These are phyloP conservation scores for Globisporangium takayamanum DNA, from an alignment of 352 stramenopile species.

Conservation along the genomic window DNA sequence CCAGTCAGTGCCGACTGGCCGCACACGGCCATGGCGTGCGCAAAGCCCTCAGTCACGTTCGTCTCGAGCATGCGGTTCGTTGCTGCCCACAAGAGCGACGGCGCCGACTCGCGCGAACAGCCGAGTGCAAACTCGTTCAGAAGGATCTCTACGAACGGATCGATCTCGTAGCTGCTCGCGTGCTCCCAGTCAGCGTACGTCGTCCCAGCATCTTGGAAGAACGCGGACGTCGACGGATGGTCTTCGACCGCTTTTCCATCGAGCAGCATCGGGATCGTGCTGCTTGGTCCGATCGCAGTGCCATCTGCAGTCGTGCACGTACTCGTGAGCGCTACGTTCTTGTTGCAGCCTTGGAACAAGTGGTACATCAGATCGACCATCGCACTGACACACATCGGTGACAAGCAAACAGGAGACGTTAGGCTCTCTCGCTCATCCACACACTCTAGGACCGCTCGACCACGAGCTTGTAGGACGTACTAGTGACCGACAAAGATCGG, in stretches of 20 bases:
- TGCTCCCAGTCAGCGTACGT: conserved; percentile 34
- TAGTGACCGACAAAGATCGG: conserved; percentile 36
- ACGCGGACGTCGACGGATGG: conserved; percentile 15
- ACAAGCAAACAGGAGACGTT: not conserved
- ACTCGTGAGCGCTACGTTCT: conserved; percentile 26
- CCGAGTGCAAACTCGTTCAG: conserved; percentile 43
- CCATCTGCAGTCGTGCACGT: conserved; percentile 18
- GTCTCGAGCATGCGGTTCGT: conserved; percentile 35
- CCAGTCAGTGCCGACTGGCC: conserved; percentile 39
- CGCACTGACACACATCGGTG: conserved; percentile 14
- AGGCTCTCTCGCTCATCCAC: too few relatives aligned
- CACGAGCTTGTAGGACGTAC: conserved; percentile 16
- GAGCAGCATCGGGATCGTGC: conserved; percentile 26
- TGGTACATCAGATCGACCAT: conserved; percentile 59
- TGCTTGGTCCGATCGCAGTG: conserved; percentile 9
- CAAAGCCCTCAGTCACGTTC: conserved; percentile 36
- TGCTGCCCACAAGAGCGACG: conserved; percentile 34
- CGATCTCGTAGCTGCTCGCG: conserved; percentile 49
- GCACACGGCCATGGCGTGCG: conserved; percentile 44
- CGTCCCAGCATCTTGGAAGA: conserved; percentile 14
- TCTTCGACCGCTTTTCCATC: conserved; percentile 19
- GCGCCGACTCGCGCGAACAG: conserved; percentile 24
- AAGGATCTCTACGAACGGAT: conserved; percentile 46
- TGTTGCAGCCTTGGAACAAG: conserved; percentile 53
- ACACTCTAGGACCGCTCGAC: not conserved